These are phyloP conservation scores for Paralagenidium karlingii DNA, from an alignment of 352 stramenopile species.

Conservation along the genomic window DNA sequence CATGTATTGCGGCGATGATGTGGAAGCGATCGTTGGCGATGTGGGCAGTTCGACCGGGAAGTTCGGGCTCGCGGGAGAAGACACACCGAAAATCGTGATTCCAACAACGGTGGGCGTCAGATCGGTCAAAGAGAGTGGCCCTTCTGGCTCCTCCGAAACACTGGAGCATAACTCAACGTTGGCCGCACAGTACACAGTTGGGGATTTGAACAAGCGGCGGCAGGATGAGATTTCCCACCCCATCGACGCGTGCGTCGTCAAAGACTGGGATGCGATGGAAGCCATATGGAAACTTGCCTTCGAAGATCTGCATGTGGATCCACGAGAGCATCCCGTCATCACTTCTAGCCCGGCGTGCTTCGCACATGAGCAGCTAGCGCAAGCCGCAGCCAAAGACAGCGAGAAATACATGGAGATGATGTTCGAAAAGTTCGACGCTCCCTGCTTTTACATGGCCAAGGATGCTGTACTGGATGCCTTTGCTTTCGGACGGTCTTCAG, in stretches of 20 bases:
- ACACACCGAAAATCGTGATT: slow-evolving; percentile 85
- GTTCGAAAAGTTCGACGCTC: slow-evolving; percentile 86
- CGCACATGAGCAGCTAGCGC: slow-evolving; percentile 49
- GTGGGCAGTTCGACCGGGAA: slow-evolving; percentile 85
- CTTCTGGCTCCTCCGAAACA: slow-evolving; percentile 1
- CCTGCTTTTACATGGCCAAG: slow-evolving; percentile 85
- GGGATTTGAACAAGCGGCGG: slow-evolving; percentile 37
- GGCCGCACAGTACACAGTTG: slow-evolving; percentile 17
- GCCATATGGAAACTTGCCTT: slow-evolving; percentile 74
- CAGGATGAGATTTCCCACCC: slow-evolving; percentile 44
- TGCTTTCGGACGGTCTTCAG: slow-evolving; percentile 75
- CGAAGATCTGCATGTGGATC: slow-evolving; percentile 43
- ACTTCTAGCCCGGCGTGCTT: slow-evolving; percentile 61
- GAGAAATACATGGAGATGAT: slow-evolving; percentile 85
- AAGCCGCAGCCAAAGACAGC: slow-evolving; percentile 32
- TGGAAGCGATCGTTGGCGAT: slow-evolving; percentile 91
- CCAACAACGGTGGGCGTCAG: slow-evolving; percentile 45
- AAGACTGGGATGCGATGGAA: slow-evolving; percentile 81
- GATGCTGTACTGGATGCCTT: slow-evolving; percentile 86
- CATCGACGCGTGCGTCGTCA: slow-evolving; percentile 38
- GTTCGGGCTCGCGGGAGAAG: slow-evolving; percentile 92
- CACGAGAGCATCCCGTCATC: slow-evolving; percentile 66
- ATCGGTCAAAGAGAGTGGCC: slow-evolving; percentile 3
- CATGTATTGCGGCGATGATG: slow-evolving; percentile 97
- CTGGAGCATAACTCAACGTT: slow-evolving; percentile 4